Evolutionary conservation across 768 basidiomycete species (phyloP), one percentile per base, ranked within the genome.

Genomic region (Termitomyces sp.): DNA sequence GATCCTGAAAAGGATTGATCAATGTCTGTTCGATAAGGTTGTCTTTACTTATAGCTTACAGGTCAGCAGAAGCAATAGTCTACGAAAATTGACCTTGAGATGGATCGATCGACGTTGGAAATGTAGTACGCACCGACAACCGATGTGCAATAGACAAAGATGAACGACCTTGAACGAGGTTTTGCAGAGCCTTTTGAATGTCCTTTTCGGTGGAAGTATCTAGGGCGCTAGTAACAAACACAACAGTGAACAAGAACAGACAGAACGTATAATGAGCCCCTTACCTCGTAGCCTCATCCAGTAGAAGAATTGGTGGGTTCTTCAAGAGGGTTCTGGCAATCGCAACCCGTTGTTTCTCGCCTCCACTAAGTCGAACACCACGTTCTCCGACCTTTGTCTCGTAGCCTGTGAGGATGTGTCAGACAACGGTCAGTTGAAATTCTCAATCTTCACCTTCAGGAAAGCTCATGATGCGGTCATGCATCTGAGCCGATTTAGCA

Each of bases 201-300:
- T 91, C 89, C 55, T 90, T 87, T 68, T 96, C 93, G 0, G 93
- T 94, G 10, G 86, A 84, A 1, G 93, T 94, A 69, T 97, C 93
- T 57, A 97, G 71, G 12, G 93, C 92, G 59, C 87, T 88, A 11
- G 11, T 38, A 28, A 58, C 19, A 51, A 32, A 44, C 47, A 37
- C 21, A 24, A 37, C 46, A 55, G 17, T 47, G 35, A 53, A 54
- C 15, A 22, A 22, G 26, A 43, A 6, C 12, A 28, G 38, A 22
- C 1, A 26, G 34, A 11, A 48, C 34, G 12, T n/a, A 48, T 32
- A 50, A 26, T 21, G 21, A 56, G 42, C 28, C 26, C 55, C 66
- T 24, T 58, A 82, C 84, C 84, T 87, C 0, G 85, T 88, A 14
- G 86, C 87, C 69, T 88, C 87, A 64, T 87, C 84, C 64, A 93